phyloP scores from a whole-genome alignment of 2,329 filamentous ascomycete genomes.

The Trichophyton verrucosum region DNA sequence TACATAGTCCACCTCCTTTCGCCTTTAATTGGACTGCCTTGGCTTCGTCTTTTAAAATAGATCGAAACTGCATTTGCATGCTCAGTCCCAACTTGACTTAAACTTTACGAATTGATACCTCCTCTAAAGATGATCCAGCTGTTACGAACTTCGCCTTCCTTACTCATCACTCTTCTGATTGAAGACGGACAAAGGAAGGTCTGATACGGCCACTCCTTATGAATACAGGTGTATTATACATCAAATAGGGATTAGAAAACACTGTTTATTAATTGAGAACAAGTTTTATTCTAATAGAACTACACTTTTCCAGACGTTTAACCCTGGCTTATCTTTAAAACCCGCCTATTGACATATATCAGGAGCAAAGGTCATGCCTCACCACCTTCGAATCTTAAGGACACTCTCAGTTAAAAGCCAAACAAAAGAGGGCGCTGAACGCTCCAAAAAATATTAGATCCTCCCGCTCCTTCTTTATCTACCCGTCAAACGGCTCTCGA shows the following conservation, averaged over 20 bases:
- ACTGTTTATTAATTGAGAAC: background rate
- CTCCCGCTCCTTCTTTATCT: background rate
- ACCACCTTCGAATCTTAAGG: background rate
- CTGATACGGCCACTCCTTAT: background rate
- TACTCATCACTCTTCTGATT: too few species aligned
- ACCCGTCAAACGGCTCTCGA: conserved; percentile 52
- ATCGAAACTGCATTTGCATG: background rate
- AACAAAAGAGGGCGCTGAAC: background rate
- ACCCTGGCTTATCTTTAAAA: background rate
- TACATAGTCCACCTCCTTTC: background rate
- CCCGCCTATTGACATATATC: too few species aligned
- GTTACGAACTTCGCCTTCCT: too few species aligned
- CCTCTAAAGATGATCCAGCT: background rate
- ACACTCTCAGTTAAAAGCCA: background rate
- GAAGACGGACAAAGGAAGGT: background rate
- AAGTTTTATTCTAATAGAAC: background rate
- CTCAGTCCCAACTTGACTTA: background rate
- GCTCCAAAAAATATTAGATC: background rate
- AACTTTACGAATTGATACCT: background rate
- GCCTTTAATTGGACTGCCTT: background rate
- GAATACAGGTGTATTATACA: background rate
- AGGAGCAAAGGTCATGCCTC: too few species aligned
- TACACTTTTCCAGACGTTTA: background rate
- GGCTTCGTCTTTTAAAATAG: background rate
- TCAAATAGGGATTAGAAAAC: background rate